A percentile compares a stretch with the other conserved stretches of the same genome.
These are phyloP conservation scores for Boletus rubescentipes DNA, from an alignment of 768 basidiomycete species.

Conservation along the genomic window DNA sequence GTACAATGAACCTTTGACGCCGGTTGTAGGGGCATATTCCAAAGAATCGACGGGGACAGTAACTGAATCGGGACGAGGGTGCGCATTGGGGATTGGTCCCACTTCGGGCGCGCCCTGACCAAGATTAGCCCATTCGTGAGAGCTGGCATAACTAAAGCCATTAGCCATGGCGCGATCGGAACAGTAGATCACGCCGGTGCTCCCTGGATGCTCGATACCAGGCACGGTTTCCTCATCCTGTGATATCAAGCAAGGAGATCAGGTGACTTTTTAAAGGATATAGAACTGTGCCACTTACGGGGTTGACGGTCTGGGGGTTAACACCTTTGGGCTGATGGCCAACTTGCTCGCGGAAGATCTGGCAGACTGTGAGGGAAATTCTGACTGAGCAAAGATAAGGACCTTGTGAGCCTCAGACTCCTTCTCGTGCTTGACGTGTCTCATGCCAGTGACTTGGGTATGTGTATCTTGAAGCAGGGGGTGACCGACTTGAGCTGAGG, in stretches of 20 bases:
- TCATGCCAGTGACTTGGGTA: no score
- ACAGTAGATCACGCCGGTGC: conserved; percentile 75
- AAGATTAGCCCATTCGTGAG: conserved; percentile 82
- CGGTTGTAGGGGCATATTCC: conserved; percentile 93
- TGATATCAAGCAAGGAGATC: conserved; percentile 2
- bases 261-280: not conserved
- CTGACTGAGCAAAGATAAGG: not conserved
- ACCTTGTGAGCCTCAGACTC: conserved; percentile 90
- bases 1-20: conserved; percentile 64
- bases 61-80: conserved; percentile 63
- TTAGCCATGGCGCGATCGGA: conserved; percentile 95
- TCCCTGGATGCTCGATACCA: conserved; percentile 77
- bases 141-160: conserved; percentile 78
- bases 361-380: conserved; percentile 1
- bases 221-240: conserved; percentile 89
- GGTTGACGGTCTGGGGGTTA: conserved; percentile 69
- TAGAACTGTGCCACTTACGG: conserved; percentile 40
- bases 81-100: conserved; percentile 76
- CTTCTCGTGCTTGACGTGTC: conserved; percentile 70
- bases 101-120: conserved; percentile 95
- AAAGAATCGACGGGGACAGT: conserved; percentile 67
- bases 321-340: conserved; percentile 68
- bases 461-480: no score
- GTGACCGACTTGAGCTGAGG: no score
- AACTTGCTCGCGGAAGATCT: conserved; percentile 76